Evolutionary conservation across 2,329 filamentous ascomycete species (phyloP), one percentile per base, ranked within the genome.

Genomic region (Trichophyton schoenleinii): DNA sequence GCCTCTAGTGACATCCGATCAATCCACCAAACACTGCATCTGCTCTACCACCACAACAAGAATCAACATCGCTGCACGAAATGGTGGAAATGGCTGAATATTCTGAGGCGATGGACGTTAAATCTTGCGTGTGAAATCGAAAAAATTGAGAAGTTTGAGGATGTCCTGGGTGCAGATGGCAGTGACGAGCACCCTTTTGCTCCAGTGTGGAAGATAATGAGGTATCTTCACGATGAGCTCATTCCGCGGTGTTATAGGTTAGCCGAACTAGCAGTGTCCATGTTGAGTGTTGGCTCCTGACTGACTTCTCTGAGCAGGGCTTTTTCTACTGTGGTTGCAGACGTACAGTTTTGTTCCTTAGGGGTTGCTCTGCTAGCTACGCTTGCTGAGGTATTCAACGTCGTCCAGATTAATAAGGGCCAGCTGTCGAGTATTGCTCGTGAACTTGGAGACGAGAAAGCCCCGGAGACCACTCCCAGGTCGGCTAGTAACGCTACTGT

Each of bases 1-100:
- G 38, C 63, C 41, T 61, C 65, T 18, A 63, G 69, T 28, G 67
- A 70, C 42, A 64, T 75, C 9, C 62, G 63, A 38, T 64, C 66
- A 4, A 66, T 73, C 4, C 67, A 71, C 59, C 79, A 69, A 62
- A 75, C 68, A 55, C 83, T 96, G 52, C 80, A 87, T 68, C 81
- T 88, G 66, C 83, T 95, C 68, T 83, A 86, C 73, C 85, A 89
- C 71, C 89, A 91, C 68, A 94, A 96, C 78, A 87, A 86, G 70
- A 97, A 96, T 76, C 92, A 97, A 76, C 92, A 97, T 73, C 85
- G 85, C 61, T 80, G 82, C 64, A 82, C 86, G 34, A 83, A 84
- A 70, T 99, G 92, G 92, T 97, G 88, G 84, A 83, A 84, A 68
- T 79, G 78, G 68, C 83, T 96, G 64, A 81, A 81, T 60, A 80